Evolutionary conservation across 345 rosid genomes (phyloP), one percentile per base, ranked within the genome.

Genomic region (Acer negundo): DNA sequence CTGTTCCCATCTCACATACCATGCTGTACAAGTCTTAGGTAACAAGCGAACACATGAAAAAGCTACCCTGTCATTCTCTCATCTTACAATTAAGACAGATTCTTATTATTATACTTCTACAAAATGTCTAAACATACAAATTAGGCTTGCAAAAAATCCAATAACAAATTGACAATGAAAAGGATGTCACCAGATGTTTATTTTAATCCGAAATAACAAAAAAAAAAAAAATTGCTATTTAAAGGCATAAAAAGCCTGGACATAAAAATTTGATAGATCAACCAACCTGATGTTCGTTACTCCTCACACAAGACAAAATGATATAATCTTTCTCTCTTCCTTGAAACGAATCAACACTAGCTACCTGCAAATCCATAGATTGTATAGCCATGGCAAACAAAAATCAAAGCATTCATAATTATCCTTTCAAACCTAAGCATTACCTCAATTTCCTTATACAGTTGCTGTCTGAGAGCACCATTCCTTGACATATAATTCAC

Each of bases 261-360:
- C 31, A 59, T 15, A 17, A 10, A 61, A 40, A 73, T 59, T 62
- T 61, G 6, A 66, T 62, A 42, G 19, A 69, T 75, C 65, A 69
- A 85, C 90, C 63, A 78, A 94, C 99, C 99, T 97, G 99, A 86
- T 97, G 99, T 82, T 94, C 99, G 12, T 97, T 97, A 82, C 99
- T 97, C 86, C 99, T 86, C 76, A 97, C 99, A 76, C 99, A 97
- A 74, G 99, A 97, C 89, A 97, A 84, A 76, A 97, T 97, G 76
- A 97, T 97, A 80, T 94, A 97, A 81, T 97, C 99, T 77, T 97
- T 97, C 81, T 97, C 99, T 86, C 99, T 90, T 80, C 99, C 99
- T 87, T 97, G 99, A 82, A 97, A 97, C 73, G 98, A 97, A 86
- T 97, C 99, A 70, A 97, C 99, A 84, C 99, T 97, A 46, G 99